phyloP scores from a whole-genome alignment of 441 rosid species.

The Populus hybrid region DNA sequence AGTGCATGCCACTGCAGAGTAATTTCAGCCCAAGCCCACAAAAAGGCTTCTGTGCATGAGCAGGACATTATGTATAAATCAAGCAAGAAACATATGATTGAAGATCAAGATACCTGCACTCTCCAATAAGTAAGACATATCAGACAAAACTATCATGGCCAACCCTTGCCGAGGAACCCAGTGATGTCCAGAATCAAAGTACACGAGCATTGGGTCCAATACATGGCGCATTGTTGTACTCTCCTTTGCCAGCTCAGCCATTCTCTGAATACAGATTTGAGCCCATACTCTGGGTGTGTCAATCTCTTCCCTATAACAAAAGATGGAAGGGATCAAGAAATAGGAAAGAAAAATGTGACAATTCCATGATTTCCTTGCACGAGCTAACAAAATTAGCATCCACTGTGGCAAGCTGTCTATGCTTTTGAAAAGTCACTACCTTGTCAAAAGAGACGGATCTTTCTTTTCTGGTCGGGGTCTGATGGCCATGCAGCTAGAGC shows the following conservation, averaged over 20 bases:
- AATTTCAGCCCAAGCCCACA: neutral
- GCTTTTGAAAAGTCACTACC: constrained; percentile 38
- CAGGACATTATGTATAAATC: neutral
- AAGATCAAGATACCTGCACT: constrained; percentile 49
- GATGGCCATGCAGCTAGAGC: constrained; percentile 52
- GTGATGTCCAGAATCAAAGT: constrained; percentile 73
- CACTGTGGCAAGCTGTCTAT: neutral
- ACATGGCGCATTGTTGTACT: constrained; percentile 76
- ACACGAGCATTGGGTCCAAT: constrained; percentile 78
- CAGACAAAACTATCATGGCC: constrained; percentile 79
- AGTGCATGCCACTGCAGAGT: neutral
- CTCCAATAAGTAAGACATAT: constrained; percentile 72
- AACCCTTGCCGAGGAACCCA: constrained; percentile 82
- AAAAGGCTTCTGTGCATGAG: neutral
- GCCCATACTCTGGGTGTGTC: constrained; percentile 94
- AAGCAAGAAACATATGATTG: constrained; percentile 12
- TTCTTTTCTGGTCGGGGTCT: constrained; percentile 67
- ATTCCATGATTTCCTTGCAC: neutral
- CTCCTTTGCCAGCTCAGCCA: constrained; percentile 93
- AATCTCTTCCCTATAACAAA: constrained; percentile 65
- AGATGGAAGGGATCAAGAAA: neutral
- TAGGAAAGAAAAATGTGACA: neutral
- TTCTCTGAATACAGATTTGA: constrained; percentile 85
- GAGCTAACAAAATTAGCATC: neutral
- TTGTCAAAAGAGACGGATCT: constrained; percentile 79